Evolutionary conservation across 108 stramenopile genomes (phyloP), one percentile per base, ranked within the genome.

Genomic region (Discostella stelligeroides): DNA sequence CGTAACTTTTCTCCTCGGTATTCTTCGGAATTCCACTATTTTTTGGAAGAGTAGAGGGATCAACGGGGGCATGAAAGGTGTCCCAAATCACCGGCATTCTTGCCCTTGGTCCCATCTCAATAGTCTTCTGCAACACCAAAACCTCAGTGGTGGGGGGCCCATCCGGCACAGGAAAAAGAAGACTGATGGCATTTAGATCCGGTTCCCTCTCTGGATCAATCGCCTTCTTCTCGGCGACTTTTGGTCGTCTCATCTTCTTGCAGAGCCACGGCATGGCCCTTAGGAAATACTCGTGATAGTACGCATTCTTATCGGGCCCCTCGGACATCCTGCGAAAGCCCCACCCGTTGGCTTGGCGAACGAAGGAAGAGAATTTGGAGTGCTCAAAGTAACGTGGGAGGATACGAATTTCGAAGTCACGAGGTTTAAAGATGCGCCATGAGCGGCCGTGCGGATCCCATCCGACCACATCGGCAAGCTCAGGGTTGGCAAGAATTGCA

Each of bases 371-470:
- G 60, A 75, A 81, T 61, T 86, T 87, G 53, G 83, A 67, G 63
- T 87, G 85, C 39, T 88, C 84, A 63, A 92, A 92, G 77, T 80
- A 89, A 0, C 48, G 65, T 17, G 91, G 91, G 9, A 89, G 63
- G 2, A 92, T 82, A 3, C 71, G 63, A 4, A 63, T 57, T 51
- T 86, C 84, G 43, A 92, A 92, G n/a, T 82, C 83, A n/a, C 79
- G 81, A 37, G 86, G 88, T 53, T 89, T 85, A 30, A 92, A 59
- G 17, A 92, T 79, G 10, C 77, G 66, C 85, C 86, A 92, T 2
- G 84, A 68, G 21, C 91, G 66, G 14, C 91, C 91, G 80, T 92
- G 91, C 15, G 85, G 85, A 54, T 79, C 76, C 91, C 91, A 92
- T 0, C 81, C 60, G 15, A 92, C 62, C 30, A 89, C 69, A 66